phyloP scores from a whole-genome alignment of 345 rosid species.

The Laguncularia racemosa region DNA sequence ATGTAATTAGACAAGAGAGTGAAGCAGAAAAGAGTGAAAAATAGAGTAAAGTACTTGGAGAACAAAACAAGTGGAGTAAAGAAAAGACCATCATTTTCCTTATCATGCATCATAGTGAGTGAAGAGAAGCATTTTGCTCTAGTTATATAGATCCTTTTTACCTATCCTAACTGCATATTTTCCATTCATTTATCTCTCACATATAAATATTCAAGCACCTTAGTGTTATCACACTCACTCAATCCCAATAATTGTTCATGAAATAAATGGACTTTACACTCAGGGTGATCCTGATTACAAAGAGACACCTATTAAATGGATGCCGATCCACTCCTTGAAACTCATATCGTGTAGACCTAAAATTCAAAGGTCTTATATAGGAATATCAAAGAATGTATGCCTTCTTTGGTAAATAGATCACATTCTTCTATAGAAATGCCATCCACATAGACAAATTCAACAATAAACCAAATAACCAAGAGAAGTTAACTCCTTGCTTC shows the following conservation, averaged over 20 bases:
- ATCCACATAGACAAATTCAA: conserved; percentile 9
- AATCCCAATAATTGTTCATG: conserved; percentile 7
- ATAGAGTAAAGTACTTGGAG: too few species aligned
- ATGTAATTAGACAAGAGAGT: too few species aligned
- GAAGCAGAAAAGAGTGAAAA: too few species aligned
- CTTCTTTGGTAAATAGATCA: conserved; percentile 9
- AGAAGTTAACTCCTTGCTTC: conserved; percentile 10
- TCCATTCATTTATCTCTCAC: too few species aligned
- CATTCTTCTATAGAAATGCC: conserved; percentile 5
- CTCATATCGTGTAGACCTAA: conserved; percentile 10
- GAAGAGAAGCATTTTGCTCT: too few species aligned
- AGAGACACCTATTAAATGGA: conserved; percentile 3
- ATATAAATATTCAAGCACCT: too few species aligned
- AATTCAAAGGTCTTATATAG: conserved; percentile 8
- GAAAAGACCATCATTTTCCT: too few species aligned
- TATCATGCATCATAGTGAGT: too few species aligned
- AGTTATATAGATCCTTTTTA: too few species aligned
- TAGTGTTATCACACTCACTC: too few species aligned
- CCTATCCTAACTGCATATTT: too few species aligned
- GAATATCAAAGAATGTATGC: conserved; percentile 12
- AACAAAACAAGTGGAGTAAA: too few species aligned
- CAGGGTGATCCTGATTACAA: background rate
- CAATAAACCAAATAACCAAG: conserved; percentile 10
- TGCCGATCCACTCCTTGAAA: conserved; percentile 1
- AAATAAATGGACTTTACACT: conserved; percentile 6